These are phyloP conservation scores for Alternaria triticina DNA, from an alignment of 2,329 filamentous ascomycete genomes.

Conservation along the genomic window DNA sequence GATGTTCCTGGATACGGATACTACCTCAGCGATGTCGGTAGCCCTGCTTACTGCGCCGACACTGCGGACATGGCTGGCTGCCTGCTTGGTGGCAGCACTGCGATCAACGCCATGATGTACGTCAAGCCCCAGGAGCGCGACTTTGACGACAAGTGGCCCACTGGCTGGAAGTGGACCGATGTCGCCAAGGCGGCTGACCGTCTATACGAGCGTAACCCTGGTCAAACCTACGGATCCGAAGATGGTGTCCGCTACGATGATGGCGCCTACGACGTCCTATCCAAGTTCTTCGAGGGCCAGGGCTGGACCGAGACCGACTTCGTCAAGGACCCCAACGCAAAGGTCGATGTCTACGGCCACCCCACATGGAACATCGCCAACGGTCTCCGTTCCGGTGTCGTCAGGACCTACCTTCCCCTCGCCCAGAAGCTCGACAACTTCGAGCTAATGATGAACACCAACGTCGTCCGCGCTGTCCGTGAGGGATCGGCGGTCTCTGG, in stretches of 20 bases:
- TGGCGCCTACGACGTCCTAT: constrained; percentile 68
- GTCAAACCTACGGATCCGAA: constrained; percentile 68
- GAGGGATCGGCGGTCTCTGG: constrained; percentile 67
- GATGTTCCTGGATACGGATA: constrained; percentile 48
- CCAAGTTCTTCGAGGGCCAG: constrained; percentile 62
- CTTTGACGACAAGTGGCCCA: constrained; percentile 75
- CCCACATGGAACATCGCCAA: constrained; percentile 70
- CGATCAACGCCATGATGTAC: constrained; percentile 60
- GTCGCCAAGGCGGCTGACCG: constrained; percentile 65
- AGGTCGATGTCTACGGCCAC: constrained; percentile 65
- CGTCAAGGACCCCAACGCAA: constrained; percentile 64
- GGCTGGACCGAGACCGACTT: constrained; percentile 71
- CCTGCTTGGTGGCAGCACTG: constrained; percentile 69
- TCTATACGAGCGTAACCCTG: constrained; percentile 74
- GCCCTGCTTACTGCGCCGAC: constrained; percentile 61
- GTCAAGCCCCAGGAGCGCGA: constrained; percentile 55
- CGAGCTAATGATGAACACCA: constrained; percentile 68
- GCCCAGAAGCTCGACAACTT: constrained; percentile 68
- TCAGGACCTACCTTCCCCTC: constrained; percentile 72
- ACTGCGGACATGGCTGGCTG: constrained; percentile 75
- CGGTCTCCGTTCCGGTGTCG: constrained; percentile 70
- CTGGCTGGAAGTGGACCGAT: constrained; percentile 71
- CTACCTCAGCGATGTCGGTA: constrained; percentile 39
- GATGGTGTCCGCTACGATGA: constrained; percentile 71
- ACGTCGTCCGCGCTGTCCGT: constrained; percentile 69